These are phyloP conservation scores for Cystobasidium ongulense DNA, from an alignment of 768 basidiomycete genomes.

Conservation along the genomic window DNA sequence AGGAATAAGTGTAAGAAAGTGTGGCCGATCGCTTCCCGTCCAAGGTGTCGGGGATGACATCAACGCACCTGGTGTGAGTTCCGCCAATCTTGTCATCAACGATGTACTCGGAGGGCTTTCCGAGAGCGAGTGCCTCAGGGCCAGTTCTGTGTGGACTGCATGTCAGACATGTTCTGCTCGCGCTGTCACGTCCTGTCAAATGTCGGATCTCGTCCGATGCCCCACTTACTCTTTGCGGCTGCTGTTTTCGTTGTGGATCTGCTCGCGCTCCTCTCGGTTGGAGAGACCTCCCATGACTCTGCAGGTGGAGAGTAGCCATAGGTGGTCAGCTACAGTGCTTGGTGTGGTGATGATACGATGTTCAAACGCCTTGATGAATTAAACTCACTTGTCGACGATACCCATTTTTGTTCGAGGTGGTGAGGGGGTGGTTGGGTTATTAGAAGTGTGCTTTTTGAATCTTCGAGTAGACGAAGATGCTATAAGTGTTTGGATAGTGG, in stretches of 20 bases:
- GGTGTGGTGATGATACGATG: too few relatives aligned
- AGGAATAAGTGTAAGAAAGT: neutral
- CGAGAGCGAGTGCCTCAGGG: constrained; percentile 24
- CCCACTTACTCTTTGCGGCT: constrained; percentile 15
- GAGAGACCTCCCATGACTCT: constrained; percentile 28
- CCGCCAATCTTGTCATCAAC: constrained; percentile 28
- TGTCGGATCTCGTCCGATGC: neutral
- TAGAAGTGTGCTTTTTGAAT: neutral
- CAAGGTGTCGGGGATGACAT: neutral
- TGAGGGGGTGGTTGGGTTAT: neutral
- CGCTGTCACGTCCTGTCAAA: neutral
- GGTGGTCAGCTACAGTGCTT: too few relatives aligned
- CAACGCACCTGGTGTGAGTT: constrained; percentile 20
- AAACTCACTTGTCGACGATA: constrained; percentile 28
- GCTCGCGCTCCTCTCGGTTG: constrained; percentile 15
- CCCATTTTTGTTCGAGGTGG: neutral
- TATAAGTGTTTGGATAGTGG: too few relatives aligned
- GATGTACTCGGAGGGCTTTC: constrained; percentile 27
- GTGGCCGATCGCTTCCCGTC: neutral
- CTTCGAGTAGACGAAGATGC: too few relatives aligned
- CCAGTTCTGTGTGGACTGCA: neutral
- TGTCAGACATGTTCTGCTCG: neutral
- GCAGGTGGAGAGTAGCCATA: neutral
- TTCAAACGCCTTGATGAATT: neutral
- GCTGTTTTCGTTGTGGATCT: constrained; percentile 14